Evolutionary conservation across 106 monocot genomes (phyloP), one percentile per base, ranked within the genome.

Genomic region (Ottelia alismoides): DNA sequence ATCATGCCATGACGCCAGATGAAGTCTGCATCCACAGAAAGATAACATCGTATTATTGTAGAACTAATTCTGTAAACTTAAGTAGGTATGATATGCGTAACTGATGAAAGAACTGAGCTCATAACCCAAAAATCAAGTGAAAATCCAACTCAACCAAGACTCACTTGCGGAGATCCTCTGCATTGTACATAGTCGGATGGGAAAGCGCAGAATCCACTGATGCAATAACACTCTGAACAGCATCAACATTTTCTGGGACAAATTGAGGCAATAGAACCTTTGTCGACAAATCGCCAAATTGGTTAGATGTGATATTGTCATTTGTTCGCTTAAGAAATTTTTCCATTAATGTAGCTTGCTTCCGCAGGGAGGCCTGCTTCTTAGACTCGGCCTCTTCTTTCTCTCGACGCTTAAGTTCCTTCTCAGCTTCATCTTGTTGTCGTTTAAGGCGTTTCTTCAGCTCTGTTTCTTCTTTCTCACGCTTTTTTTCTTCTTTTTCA

Each of bases 331-430:
- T 90, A 27, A 98, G 79, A 79, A 98, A 90, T 18, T 82, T 65
- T 61, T 98, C 72, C 98, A 98, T 89, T 19, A 98, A 64, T 32
- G 72, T 69, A 52, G 85, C 98, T 67, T 98, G 98, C 55, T 86
- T 98, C 29, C 80, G 65, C 25, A 90, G 45, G 12, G 61, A 57
- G 23, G 70, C 50, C 16, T 75, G 79, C 31, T 73, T 94, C 51
- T 64, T 83, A 27, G 46, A 21, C 67, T 87, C 87, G 66, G 64
- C 62, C 55, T 74, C 84, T 71, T 88, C 85, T 64, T 93, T 93
- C 35, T 83, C 83, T 45, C 70, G 69, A 5, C 69, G 72, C 62
- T 80, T 87, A 50, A 61, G 65, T 28, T 83, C 83, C 55, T 56
- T 75, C 25, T 73, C 87, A 77, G 73, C 70, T 65, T 87, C 80